Conservation (phyloP, 1,284 basidiomycete genomes). For the Ustilago bromivora region DNA sequence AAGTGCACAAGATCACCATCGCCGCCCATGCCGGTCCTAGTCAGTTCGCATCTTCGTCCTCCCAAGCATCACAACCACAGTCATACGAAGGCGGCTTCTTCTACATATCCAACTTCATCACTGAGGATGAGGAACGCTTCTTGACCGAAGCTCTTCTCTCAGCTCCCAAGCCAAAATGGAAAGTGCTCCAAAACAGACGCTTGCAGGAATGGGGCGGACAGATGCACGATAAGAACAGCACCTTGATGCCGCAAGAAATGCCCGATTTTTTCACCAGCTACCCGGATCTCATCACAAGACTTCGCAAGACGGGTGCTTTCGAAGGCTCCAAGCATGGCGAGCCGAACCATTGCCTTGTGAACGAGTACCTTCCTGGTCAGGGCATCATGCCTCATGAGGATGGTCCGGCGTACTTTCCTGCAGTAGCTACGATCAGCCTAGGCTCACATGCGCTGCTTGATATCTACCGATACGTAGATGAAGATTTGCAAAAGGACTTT, state of each 20-base stretch:
- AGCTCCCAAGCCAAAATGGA: constrained; percentile 86
- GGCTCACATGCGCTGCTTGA: constrained; percentile 86
- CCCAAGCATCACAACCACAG: not conserved
- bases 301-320: constrained; percentile 76
- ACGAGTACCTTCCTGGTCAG: constrained; percentile 83
- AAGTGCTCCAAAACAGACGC: constrained; percentile 76
- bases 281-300: constrained; percentile 80
- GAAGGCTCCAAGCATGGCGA: constrained; percentile 75
- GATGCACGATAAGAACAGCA: constrained; percentile 74
- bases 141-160: constrained; percentile 77
- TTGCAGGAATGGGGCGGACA: constrained; percentile 74
- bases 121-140: constrained; percentile 81
- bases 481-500: constrained; percentile 44
- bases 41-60: constrained; percentile 26
- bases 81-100: constrained; percentile 51
- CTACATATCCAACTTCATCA: constrained; percentile 81
- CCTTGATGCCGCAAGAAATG: constrained; percentile 76
- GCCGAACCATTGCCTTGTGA: constrained; percentile 81
- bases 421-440: constrained; percentile 88
- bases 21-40: constrained; percentile 31
- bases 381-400: constrained; percentile 93
- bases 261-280: constrained; percentile 75
- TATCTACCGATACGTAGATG: constrained; percentile 78
- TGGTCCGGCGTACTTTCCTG: constrained; percentile 86
- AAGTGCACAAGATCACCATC: constrained; percentile 30